A percentile compares a stretch with the other conserved stretches of the same genome.
These are phyloP conservation scores for Gnaphalium uliginosum DNA, from an alignment of 129 eudicot species.

Conservation along the genomic window DNA sequence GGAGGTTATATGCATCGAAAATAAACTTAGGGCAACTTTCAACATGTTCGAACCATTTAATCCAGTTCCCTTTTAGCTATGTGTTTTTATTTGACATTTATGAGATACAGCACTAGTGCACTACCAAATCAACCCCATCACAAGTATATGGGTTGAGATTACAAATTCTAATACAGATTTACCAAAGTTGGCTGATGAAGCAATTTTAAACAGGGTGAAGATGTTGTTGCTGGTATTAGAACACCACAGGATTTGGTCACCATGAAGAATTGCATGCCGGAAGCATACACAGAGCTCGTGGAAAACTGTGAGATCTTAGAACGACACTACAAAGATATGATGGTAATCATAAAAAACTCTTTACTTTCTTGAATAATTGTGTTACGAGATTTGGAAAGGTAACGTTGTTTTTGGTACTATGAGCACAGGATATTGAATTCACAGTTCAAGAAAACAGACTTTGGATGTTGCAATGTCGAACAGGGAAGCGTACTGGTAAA, in stretches of 20 bases:
- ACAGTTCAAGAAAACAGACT: constrained; percentile 97
- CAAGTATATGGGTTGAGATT: neutral
- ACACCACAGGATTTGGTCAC: constrained; percentile 86
- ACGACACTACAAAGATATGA: constrained; percentile 93
- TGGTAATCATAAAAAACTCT: constrained; percentile 47
- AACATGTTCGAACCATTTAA: neutral
- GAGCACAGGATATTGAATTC: constrained; percentile 90
- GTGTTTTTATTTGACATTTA: neutral
- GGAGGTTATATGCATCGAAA: neutral
- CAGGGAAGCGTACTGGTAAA: constrained; percentile 94
- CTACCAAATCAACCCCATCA: neutral
- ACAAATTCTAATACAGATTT: neutral
- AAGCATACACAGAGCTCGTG: constrained; percentile 87
- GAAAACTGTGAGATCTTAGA: constrained; percentile 94
- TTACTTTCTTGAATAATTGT: neutral
- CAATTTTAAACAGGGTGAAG: constrained; percentile 78
- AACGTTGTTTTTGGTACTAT: constrained; percentile 14
- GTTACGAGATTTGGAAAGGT: neutral
- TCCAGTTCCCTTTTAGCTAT: neutral
- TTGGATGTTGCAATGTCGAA: constrained; percentile 97
- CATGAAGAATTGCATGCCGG: constrained; percentile 91
- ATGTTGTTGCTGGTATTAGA: constrained; percentile 98
- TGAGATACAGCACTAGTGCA: neutral
- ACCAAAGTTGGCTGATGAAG: constrained; percentile 30
- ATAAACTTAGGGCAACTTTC: neutral